Conservation (phyloP, 2,329 filamentous ascomycete genomes). For the Periconia sp. region DNA sequence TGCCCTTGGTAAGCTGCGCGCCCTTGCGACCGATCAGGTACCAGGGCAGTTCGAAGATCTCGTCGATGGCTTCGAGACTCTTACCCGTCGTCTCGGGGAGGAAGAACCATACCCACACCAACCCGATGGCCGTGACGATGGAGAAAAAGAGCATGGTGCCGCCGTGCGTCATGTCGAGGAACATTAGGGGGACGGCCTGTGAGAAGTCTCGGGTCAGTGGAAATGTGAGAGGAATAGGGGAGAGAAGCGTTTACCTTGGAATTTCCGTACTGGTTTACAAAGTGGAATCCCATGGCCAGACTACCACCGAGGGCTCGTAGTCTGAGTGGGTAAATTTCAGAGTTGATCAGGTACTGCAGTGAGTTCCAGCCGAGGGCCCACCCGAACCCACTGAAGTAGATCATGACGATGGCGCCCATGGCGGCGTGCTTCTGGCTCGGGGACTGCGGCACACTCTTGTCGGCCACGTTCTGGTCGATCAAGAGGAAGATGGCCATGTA, state of each 20-base stretch:
- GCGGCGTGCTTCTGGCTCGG: conserved; percentile 57
- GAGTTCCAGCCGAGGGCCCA: conserved; percentile 63
- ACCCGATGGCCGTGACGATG: conserved; percentile 67
- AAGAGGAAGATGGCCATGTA: conserved; percentile 59
- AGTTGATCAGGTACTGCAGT: conserved; percentile 77
- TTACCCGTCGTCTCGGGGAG: conserved; percentile 71
- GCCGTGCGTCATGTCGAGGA: conserved; percentile 60
- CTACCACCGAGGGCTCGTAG: conserved; percentile 72
- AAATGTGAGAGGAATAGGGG: neutral
- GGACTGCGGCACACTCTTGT: conserved; percentile 53
- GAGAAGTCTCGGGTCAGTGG: neutral
- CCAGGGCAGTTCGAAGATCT: conserved; percentile 72
- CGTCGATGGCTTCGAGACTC: conserved; percentile 68
- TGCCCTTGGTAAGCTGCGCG: conserved; percentile 33
- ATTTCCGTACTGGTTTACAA: conserved; percentile 78
- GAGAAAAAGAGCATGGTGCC: conserved; percentile 81
- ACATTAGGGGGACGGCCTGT: conserved; percentile 69
- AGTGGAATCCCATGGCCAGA: conserved; percentile 76
- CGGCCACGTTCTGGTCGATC: conserved; percentile 61
- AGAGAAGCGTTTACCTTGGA: conserved; percentile 52
- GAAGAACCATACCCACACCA: conserved; percentile 70
- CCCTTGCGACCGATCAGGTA: conserved; percentile 65
- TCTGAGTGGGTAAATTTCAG: conserved; percentile 74
- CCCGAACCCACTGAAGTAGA: conserved; percentile 53
- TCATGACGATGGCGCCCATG: conserved; percentile 68